These are phyloP conservation scores for Elsinoe perseae DNA, from an alignment of 2,329 filamentous ascomycete species.

Conservation along the genomic window DNA sequence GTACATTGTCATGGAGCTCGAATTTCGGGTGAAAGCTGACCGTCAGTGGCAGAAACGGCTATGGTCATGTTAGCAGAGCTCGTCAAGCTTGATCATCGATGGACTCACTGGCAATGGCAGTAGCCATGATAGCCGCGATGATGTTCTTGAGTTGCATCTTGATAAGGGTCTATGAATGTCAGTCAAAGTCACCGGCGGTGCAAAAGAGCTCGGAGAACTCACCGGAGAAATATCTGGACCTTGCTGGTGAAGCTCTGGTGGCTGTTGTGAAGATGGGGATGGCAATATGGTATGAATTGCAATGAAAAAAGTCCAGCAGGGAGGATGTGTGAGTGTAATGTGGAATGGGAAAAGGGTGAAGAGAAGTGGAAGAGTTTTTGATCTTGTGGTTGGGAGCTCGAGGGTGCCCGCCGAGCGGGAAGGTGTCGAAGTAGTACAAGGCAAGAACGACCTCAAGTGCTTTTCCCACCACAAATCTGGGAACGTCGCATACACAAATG, in stretches of 20 bases:
- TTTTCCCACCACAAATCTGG: not conserved
- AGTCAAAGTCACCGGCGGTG: not conserved
- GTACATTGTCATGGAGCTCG: not conserved
- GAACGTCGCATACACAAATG: slow-evolving; percentile 4
- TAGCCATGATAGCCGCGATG: slow-evolving; percentile 14
- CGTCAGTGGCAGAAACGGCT: slow-evolving; percentile 12
- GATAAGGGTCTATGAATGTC: slow-evolving; percentile 10
- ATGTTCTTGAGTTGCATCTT: slow-evolving; percentile 15
- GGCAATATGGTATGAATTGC: slow-evolving; percentile 15
- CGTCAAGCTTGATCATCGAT: not conserved
- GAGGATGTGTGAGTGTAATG: slow-evolving; percentile 6
- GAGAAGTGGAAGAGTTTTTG: slow-evolving; percentile 1
- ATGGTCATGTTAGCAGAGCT: not conserved
- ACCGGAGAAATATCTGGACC: slow-evolving; percentile 15
- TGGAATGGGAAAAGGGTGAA: slow-evolving; percentile 9
- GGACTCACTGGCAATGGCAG: slow-evolving; percentile 12
- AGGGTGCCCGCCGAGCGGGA: not conserved
- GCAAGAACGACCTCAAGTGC: not conserved
- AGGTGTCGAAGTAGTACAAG: not conserved
- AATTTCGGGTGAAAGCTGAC: not conserved
- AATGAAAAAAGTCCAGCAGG: slow-evolving; percentile 14
- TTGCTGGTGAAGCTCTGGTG: slow-evolving; percentile 5
- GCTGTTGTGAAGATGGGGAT: slow-evolving; percentile 12
- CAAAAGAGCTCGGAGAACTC: not conserved
- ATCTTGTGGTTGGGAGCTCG: not conserved